Evolutionary conservation across 164 flowering plant species (phyloP).

Genomic region (Santalum album): DNA sequence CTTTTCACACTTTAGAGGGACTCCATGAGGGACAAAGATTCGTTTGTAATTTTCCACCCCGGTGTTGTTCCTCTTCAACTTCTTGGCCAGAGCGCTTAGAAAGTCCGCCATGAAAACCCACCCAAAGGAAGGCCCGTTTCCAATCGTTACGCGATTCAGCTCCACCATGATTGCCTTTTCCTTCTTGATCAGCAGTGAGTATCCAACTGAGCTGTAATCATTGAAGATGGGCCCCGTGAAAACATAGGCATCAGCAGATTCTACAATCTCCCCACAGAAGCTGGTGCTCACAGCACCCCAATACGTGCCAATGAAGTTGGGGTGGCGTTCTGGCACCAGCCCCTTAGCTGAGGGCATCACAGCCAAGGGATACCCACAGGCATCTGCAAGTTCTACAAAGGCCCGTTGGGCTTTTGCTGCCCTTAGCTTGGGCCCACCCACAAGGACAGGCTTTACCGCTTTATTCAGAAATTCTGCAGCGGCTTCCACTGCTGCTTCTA

Average conservation of each 20-base stretch:
- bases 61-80: slow-evolving; percentile 44
- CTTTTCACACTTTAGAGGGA: slow-evolving; percentile 26
- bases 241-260: slow-evolving; percentile 73
- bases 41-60: slow-evolving; percentile 55
- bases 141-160: slow-evolving; percentile 62
- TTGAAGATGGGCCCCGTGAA: slow-evolving; percentile 70
- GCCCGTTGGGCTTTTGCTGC: slow-evolving; percentile 50
- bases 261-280: slow-evolving; percentile 67
- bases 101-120: slow-evolving; percentile 71
- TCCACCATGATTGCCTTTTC: slow-evolving; percentile 54
- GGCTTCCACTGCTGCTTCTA: slow-evolving; percentile 73
- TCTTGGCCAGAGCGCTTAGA: slow-evolving; percentile 45
- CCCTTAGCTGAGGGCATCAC: slow-evolving; percentile 75
- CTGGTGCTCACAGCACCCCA: slow-evolving; percentile 74
- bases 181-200: slow-evolving; percentile 60
- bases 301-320: slow-evolving; percentile 66
- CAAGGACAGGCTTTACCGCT: slow-evolving; percentile 63
- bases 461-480: slow-evolving; percentile 50
- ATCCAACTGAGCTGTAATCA: slow-evolving; percentile 73
- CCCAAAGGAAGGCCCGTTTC: slow-evolving; percentile 58
- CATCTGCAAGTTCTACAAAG: slow-evolving; percentile 49
- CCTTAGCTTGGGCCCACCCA: slow-evolving; percentile 60
- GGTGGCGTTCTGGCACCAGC: slow-evolving; percentile 58
- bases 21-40: slow-evolving; percentile 55
- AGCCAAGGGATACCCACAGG: slow-evolving; percentile 58